Percentiles rank a stretch among this genome's conserved stretches.
These are phyloP conservation scores for Anthracocystis setariae DNA, from an alignment of 1,284 basidiomycete genomes.

Conservation along the genomic window DNA sequence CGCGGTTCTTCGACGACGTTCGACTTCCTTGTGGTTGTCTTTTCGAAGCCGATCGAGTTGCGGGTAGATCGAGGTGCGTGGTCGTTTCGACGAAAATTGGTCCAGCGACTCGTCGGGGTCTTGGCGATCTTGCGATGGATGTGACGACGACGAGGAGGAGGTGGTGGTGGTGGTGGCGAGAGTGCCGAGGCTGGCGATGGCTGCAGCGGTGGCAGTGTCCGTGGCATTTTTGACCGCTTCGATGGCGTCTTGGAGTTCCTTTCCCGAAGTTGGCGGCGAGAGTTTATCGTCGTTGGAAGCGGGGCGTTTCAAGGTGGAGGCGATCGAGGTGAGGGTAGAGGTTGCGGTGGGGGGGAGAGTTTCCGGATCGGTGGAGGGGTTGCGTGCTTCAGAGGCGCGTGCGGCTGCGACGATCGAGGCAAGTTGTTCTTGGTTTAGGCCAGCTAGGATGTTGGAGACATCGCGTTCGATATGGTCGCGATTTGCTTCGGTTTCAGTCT, in stretches of 20 bases:
- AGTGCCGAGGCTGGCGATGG: slow-evolving; percentile 57
- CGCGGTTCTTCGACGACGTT: slow-evolving; percentile 88
- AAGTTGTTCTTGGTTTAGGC: slow-evolving; percentile 60
- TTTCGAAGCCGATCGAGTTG: slow-evolving; percentile 62
- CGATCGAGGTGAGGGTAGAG: slow-evolving; percentile 58
- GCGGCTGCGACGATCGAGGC: slow-evolving; percentile 62
- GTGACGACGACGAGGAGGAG: slow-evolving; percentile 9
- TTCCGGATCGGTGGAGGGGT: background rate
- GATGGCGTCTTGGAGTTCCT: slow-evolving; percentile 20
- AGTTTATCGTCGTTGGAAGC: slow-evolving; percentile 7
- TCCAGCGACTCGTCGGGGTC: background rate
- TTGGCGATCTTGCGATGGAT: background rate
- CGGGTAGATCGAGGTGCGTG: slow-evolving; percentile 49
- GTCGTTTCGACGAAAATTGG: slow-evolving; percentile 12
- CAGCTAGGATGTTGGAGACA: slow-evolving; percentile 59
- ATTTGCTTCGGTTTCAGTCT: slow-evolving; percentile 4
- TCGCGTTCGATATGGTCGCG: slow-evolving; percentile 54
- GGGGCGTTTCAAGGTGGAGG: slow-evolving; percentile 56
- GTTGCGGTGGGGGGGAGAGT: slow-evolving; percentile 39
- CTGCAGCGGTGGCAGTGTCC: slow-evolving; percentile 56
- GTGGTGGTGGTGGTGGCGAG: slow-evolving; percentile 33
- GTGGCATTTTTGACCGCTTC: slow-evolving; percentile 41
- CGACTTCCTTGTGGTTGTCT: slow-evolving; percentile 82
- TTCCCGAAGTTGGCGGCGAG: slow-evolving; percentile 7
- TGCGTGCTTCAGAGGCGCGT: slow-evolving; percentile 41